Evolutionary conservation across 176 grass and related monocot genomes (phyloP).

Genomic region (Hordeum vulgare): DNA sequence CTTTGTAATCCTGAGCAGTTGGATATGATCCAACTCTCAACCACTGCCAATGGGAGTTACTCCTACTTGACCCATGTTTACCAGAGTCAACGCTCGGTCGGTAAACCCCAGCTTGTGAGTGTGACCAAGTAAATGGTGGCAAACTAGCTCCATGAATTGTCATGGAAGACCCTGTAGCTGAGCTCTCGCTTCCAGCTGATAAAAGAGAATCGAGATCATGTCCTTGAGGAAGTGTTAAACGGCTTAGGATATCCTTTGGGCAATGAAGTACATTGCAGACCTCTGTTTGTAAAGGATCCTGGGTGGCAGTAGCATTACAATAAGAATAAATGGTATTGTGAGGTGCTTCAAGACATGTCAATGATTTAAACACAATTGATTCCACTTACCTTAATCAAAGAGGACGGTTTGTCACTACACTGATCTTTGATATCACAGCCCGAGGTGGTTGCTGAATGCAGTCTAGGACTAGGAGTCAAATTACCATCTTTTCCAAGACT

Average conservation of each 20-base stretch:
- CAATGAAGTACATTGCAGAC: slow-evolving; percentile 32
- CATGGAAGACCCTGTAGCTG: slow-evolving; percentile 39
- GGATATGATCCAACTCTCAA: slow-evolving; percentile 55
- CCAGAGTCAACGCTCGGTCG: slow-evolving; percentile 52
- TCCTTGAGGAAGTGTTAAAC: slow-evolving; percentile 54
- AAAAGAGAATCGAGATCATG: slow-evolving; percentile 60
- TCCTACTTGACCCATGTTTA: slow-evolving; percentile 60
- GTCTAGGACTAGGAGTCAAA: slow-evolving; percentile 39
- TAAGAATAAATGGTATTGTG: slow-evolving; percentile 6
- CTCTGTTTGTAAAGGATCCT: slow-evolving; percentile 54
- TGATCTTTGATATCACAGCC: slow-evolving; percentile 50
- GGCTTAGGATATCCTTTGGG: slow-evolving; percentile 63
- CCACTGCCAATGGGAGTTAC: slow-evolving; percentile 60
- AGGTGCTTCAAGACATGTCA: slow-evolving; percentile 3
- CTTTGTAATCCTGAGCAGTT: slow-evolving; percentile 34
- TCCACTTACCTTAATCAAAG: slow-evolving; percentile 43
- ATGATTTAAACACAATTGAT: slow-evolving; percentile 6
- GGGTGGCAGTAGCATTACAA: slow-evolving; percentile 14
- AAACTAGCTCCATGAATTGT: slow-evolving; percentile 61
- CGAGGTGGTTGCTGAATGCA: slow-evolving; percentile 31
- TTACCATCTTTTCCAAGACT: slow-evolving; percentile 43
- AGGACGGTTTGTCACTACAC: slow-evolving; percentile 35
- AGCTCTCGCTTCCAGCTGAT: slow-evolving; percentile 26
- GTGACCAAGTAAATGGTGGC: slow-evolving; percentile 88
- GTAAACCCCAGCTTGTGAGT: slow-evolving; percentile 44